These are phyloP conservation scores for Monilinia laxa DNA, from an alignment of 2,329 filamentous ascomycete genomes.

Conservation along the genomic window DNA sequence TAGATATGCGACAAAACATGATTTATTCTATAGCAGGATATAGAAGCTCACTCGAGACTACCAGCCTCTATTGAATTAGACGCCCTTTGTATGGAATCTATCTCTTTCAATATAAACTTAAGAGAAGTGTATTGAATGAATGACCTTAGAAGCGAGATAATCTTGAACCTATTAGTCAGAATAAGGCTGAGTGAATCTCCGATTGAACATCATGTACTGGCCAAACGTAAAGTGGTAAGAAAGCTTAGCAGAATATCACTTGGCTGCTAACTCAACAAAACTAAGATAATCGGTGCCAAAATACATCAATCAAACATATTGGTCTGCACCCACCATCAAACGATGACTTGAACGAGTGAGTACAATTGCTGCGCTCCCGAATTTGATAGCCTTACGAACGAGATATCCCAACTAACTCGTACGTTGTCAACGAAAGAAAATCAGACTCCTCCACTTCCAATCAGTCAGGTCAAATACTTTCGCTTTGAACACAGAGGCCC, in stretches of 20 bases:
- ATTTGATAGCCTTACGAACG: background rate
- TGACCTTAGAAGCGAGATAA: too few species aligned
- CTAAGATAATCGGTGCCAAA: background rate
- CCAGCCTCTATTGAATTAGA: background rate
- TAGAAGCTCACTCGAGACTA: background rate
- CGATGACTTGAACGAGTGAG: background rate
- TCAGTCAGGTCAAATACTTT: too few species aligned
- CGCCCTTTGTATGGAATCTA: background rate
- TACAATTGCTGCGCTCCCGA: background rate
- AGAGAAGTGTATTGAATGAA: background rate
- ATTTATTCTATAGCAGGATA: background rate
- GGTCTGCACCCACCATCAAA: background rate
- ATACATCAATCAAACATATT: background rate
- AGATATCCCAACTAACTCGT: background rate
- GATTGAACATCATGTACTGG: background rate
- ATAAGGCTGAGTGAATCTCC: background rate
- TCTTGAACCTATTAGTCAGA: background rate
- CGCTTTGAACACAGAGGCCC: background rate
- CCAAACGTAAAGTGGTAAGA: background rate
- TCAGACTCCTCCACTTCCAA: background rate
- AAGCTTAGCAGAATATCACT: background rate
- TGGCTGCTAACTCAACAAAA: background rate
- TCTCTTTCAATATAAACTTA: background rate
- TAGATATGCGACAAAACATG: background rate
- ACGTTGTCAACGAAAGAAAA: background rate